Base-by-base conservation (phyloP, 2,329 filamentous ascomycete genomes). In the Sporothrix brasiliensis region DNA sequence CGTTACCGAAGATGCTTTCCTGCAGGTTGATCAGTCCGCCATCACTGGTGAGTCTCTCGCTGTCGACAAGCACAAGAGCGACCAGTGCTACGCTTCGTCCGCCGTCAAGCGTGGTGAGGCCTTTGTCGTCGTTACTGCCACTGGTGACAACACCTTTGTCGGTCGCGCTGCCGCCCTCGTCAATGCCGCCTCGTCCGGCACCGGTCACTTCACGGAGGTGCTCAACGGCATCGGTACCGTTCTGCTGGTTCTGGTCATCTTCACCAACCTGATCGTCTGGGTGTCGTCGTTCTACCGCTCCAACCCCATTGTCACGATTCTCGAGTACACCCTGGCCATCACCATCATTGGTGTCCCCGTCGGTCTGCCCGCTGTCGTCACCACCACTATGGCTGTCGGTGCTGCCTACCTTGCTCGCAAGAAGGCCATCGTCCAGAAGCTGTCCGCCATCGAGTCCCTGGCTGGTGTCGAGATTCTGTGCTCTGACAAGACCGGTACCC, bases 301-400 rank as follows among this genome's bases (percentile, higher is more conserved):
- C 77, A 94, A 94, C 81, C 80, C 79, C 71, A 96, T 95, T 73
- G 89, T 94, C 73, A 81, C 82, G 6, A 96, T 97, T 72, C 88
- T 97, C 63, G 86, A 91, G 74, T 95, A 93, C 83, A 95, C 93
- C 69, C 86, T 97, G 58, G 92, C 91, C 75, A 94, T 97, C 76
- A 95, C 92, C 76, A 94, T 97, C 74, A 92, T 96, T 73, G 93
- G 93, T 87, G 93, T 97, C 34, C 93, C 93, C 69, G 93, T 97
- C 81, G 93, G 93, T 89, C 92, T 97, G 74, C 93, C 93, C 72
- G 93, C 92, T 76, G 93, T 97, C 83, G 92, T 96, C 72, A 97
- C 93, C 77, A 97, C 93, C 76, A 97, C 93, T 79, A 95, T 97
- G 92, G 93, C 93, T 79, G 93, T 97, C 79, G 93, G 93, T 83